Base-by-base conservation (phyloP, 192 early-diverging fungal genomes). In the Spizellomyces sp. region DNA sequence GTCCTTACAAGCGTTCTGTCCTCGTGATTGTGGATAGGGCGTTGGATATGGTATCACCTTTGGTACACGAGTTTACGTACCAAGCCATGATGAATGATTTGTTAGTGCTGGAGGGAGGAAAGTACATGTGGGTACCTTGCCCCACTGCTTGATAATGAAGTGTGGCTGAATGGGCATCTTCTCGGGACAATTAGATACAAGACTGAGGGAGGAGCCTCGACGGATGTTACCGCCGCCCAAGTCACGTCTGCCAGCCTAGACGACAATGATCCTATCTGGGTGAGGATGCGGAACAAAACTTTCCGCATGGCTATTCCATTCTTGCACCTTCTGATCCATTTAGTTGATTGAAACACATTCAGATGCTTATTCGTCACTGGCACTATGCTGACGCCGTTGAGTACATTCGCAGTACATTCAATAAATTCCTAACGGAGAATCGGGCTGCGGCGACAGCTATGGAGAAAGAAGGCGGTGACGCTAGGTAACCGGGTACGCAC, bases 21-120 rank as follows among this genome's bases (percentile, higher is more conserved):
- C 75, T 98, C 44, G 86, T 99, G 45, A 88, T 99, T 72, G 75
- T 93, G 27, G 98, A 99, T 73, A 89, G 98, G 62, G 90, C 91
- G 2, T 86, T 97, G 52, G 98, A 99, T 78, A 85, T 92, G 55
- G 88, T 90, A 66, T 87, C 93, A 5, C 95, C 98, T 6, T 86
- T 98, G 6, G 78, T 98, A 45, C 96, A 99, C 80, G 98, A 99
- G 78, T 98, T 99, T 68, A 98, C 98, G 0, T 99, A 99, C 71
- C 96, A 99, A 77, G 96, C 98, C 3, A 98, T 98, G 96, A 88
- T 93, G 60, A 89, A 95, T 67, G 98, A 99, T 76, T 79, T 99
- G 69, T 74, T 99, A 12, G 77, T 76, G 17, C 17, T 77, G n/a
- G 77, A 81, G 56, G 75, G 70, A 48, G 80, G 77, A 41, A 70